Percentiles rank a stretch among this genome's conserved stretches.
Conservation (phyloP, 2,329 filamentous ascomycete species). For the Calonectria crousiana region DNA sequence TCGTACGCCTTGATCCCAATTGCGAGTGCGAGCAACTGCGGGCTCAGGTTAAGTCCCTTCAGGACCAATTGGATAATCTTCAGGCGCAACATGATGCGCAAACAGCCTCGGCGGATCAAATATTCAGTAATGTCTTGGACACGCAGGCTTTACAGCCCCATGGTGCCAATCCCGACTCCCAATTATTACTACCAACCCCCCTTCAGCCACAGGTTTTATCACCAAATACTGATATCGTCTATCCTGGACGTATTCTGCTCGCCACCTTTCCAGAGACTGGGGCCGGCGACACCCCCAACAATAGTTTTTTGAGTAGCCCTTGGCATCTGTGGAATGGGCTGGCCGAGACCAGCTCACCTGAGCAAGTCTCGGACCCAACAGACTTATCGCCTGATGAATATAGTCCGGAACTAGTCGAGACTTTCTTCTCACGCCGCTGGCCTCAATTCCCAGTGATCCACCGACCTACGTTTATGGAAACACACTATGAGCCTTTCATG, state of each 20-base stretch:
- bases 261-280: slow-evolving; percentile 33
- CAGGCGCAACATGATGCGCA: slow-evolving; percentile 28
- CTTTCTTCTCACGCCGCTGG: slow-evolving; percentile 39
- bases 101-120: slow-evolving; percentile 5
- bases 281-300: slow-evolving; percentile 18
- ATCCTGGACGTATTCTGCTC: slow-evolving; percentile 36
- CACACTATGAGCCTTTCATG: slow-evolving; percentile 34
- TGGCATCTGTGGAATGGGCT: slow-evolving; percentile 40
- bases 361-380: slow-evolving; percentile 13
- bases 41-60: slow-evolving; percentile 30
- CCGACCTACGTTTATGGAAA: slow-evolving; percentile 37
- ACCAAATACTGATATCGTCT: slow-evolving; percentile 22
- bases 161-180: background rate
- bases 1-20: slow-evolving; percentile 33
- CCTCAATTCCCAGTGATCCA: slow-evolving; percentile 38
- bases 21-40: slow-evolving; percentile 37
- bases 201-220: background rate
- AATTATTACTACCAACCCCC: background rate
- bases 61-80: slow-evolving; percentile 30
- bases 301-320: slow-evolving; percentile 35
- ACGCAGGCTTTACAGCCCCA: background rate
- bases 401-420: slow-evolving; percentile 27
- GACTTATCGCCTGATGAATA: slow-evolving; percentile 32
- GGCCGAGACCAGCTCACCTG: slow-evolving; percentile 31
- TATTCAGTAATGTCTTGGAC: background rate